Conservation (phyloP, 163 green algal species). For the Coccomyxa subellipsoidea region DNA sequence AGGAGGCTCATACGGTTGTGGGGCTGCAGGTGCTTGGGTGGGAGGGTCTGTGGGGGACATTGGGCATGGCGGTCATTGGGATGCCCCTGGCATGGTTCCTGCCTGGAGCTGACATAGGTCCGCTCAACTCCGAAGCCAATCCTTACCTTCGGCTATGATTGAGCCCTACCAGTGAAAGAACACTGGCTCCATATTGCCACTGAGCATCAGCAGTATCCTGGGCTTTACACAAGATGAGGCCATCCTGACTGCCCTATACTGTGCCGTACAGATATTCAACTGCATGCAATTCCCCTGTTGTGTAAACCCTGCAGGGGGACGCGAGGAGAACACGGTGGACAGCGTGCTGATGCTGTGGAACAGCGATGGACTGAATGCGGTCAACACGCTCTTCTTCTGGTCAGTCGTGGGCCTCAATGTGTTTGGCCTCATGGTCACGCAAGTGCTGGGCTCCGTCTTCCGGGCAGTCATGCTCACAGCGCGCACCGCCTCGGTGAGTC, state of each 20-base stretch:
- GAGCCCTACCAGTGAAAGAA: too few relatives aligned
- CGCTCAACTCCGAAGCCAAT: too few relatives aligned
- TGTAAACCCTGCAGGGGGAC: constrained; percentile 2
- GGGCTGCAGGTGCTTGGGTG: constrained; percentile 12
- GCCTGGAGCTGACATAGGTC: constrained; percentile 4
- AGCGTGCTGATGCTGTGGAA: constrained; percentile 11
- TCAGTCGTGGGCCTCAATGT: constrained; percentile 14
- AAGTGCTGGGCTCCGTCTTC: constrained; percentile 15
- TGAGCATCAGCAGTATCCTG: too few relatives aligned
- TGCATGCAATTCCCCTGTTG: too few relatives aligned
- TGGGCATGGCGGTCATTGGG: background rate
- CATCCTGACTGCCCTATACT: background rate
- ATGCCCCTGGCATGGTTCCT: constrained; percentile 1
- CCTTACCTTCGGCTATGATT: too few relatives aligned
- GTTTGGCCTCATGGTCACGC: constrained; percentile 17
- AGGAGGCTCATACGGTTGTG: background rate
- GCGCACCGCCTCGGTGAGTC: constrained; percentile 6
- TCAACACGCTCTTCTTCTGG: constrained; percentile 13
- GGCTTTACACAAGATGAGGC: too few relatives aligned
- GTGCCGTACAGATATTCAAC: too few relatives aligned
- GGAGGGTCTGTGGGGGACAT: constrained; percentile 6
- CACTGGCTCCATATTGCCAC: too few relatives aligned
- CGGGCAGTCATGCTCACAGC: constrained; percentile 11
- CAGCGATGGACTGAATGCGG: background rate
- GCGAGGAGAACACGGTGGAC: constrained; percentile 7